Evolutionary conservation across 176 grass and related monocot genomes (phyloP), one percentile per base, ranked within the genome.

Genomic region (Alopecurus myosuroides): DNA sequence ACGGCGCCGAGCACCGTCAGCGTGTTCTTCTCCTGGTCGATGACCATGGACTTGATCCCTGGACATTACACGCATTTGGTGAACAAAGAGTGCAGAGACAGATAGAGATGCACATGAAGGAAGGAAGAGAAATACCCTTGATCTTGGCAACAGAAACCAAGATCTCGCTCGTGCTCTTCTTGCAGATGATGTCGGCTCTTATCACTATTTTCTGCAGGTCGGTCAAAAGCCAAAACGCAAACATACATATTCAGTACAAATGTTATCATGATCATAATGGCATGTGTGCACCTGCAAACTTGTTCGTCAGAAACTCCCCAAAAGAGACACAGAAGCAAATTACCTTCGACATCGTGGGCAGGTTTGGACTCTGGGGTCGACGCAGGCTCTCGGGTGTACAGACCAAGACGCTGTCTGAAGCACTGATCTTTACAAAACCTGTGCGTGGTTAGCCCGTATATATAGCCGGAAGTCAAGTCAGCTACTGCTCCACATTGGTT

Each of bases 1-100:
- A 82, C 89, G 1, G 33, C 11, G 1, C 94, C 91, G 4, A 90
- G 63, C 86, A 97, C 91, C 33, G 89, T 94, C 83, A 97, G 87
- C 17, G 82, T 92, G 82, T 79, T 56, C 52, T 94, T 97, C 12
- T 90, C 94, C 0, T 2, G 3, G 23, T 94, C 91, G 18, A 90
- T 53, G 0, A 37, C 66, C 65, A 97, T 52, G 14, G 87, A 92
- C 18, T 91, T 88, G 83, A 97, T 81, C 6, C 89, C 88, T 97
- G 64, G 3, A 92, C 0, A 1, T 23, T 12, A 23, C 9, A 34
- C 2, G 34, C 9, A 51, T 82, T 33, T 6, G 50, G 20, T 33
- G 56, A 18, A 41, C 0, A 45, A 45, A 41, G 31, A 41, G 12
- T 30, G 25, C 2, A 33, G 34, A 53, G 17, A 74, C 17, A 74